These are phyloP conservation scores for Rhodotorula diobovata DNA, from an alignment of 768 basidiomycete species.

Conservation along the genomic window DNA sequence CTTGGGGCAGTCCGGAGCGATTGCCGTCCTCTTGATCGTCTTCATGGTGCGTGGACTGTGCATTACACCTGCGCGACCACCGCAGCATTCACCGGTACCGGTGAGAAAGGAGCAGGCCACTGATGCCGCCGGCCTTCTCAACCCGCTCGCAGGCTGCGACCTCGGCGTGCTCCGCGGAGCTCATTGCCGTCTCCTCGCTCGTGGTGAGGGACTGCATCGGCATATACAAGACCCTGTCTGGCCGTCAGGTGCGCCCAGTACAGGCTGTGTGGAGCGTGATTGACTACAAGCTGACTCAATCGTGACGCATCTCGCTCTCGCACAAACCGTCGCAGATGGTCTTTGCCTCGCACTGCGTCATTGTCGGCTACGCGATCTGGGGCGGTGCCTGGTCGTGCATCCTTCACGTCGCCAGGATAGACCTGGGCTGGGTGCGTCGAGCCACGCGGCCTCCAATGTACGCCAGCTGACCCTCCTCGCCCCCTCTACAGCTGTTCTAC, in stretches of 20 bases:
- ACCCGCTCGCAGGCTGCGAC: conserved; percentile 33
- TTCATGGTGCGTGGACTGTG: conserved; percentile 54
- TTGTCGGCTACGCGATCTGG: conserved; percentile 22
- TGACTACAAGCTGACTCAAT: conserved; percentile 60
- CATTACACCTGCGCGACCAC: no score
- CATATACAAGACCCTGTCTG: conserved; percentile 77
- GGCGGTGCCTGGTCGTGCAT: conserved; percentile 17
- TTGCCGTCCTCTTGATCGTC: conserved; percentile 69
- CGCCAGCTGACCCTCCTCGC: background rate
- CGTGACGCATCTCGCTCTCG: background rate
- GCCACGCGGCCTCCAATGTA: no score
- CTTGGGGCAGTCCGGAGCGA: conserved; percentile 72
- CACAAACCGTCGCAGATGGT: background rate
- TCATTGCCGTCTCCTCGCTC: conserved; percentile 81
- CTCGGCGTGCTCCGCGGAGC: conserved; percentile 75
- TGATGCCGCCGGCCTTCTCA: background rate
- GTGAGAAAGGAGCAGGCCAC: no score
- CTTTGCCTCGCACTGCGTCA: conserved; percentile 8
- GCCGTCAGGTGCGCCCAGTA: conserved; percentile 49
- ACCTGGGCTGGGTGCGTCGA: conserved; percentile 10
- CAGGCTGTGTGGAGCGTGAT: no score
- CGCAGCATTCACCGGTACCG: no score
- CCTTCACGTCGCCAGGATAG: conserved; percentile 13
- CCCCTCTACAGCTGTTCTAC: conserved; percentile 11
- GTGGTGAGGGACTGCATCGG: conserved; percentile 83